Evolutionary conservation across 2,329 filamentous ascomycete genomes (phyloP).

Genomic region (Penicillium rolfsii): DNA sequence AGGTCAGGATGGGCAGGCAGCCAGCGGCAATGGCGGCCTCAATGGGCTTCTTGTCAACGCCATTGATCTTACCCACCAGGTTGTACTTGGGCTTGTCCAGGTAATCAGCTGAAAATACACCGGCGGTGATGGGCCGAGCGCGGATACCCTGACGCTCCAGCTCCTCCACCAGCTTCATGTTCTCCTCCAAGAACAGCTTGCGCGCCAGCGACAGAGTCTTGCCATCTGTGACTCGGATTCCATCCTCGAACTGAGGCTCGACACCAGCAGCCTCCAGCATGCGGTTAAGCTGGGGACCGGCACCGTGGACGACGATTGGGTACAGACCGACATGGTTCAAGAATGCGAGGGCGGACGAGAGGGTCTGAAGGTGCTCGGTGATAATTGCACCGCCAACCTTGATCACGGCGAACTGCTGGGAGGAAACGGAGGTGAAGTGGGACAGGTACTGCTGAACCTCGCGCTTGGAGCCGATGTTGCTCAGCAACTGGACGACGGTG

Average conservation of each 20-base stretch:
- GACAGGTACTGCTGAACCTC: slow-evolving; percentile 98
- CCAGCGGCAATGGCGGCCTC: slow-evolving; percentile 88
- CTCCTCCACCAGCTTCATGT: slow-evolving; percentile 86
- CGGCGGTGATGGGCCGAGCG: slow-evolving; percentile 83
- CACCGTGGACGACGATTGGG: slow-evolving; percentile 94
- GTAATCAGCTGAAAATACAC: slow-evolving; percentile 91
- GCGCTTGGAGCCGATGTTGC: slow-evolving; percentile 93
- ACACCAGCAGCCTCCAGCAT: slow-evolving; percentile 87
- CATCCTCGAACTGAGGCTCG: slow-evolving; percentile 94
- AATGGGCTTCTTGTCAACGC: slow-evolving; percentile 87
- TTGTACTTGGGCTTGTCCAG: slow-evolving; percentile 96
- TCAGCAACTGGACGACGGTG: slow-evolving; percentile 86
- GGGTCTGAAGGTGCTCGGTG: slow-evolving; percentile 88
- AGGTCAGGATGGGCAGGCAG: slow-evolving; percentile 90
- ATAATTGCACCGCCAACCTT: slow-evolving; percentile 97
- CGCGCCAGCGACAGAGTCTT: slow-evolving; percentile 91
- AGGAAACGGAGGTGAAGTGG: slow-evolving; percentile 94
- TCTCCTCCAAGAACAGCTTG: slow-evolving; percentile 93
- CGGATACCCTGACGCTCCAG: slow-evolving; percentile 88
- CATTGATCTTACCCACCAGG: slow-evolving; percentile 91
- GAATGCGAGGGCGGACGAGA: slow-evolving; percentile 86
- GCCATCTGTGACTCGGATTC: slow-evolving; percentile 91
- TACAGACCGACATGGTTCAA: slow-evolving; percentile 93
- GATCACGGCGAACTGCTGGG: slow-evolving; percentile 96
- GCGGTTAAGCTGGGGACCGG: slow-evolving; percentile 91